Conservation (phyloP, 2,329 filamentous ascomycete genomes). For the Cercospora zeae-maydis region DNA sequence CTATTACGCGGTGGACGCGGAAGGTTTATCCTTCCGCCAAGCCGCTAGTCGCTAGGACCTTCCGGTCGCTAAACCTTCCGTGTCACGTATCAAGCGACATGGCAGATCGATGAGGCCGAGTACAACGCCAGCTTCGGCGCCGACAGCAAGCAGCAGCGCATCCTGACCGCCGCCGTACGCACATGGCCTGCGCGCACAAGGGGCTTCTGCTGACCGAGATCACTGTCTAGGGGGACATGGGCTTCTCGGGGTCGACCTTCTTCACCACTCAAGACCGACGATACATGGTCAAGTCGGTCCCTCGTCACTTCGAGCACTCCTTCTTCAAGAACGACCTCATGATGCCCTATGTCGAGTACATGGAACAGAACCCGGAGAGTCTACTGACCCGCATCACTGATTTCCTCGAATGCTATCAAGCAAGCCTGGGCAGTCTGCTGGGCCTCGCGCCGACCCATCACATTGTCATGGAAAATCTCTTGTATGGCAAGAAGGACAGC, state of each 20-base stretch:
- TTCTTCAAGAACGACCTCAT: constrained; percentile 67
- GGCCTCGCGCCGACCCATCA: constrained; percentile 65
- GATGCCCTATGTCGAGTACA: constrained; percentile 62
- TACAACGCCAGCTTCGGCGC: constrained; percentile 54
- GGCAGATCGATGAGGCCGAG: constrained; percentile 53
- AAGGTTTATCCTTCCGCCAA: no score
- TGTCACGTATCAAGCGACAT: no score
- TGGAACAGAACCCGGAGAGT: constrained; percentile 57
- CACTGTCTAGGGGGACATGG: constrained; percentile 51
- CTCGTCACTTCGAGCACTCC: constrained; percentile 64
- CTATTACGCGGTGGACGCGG: no score
- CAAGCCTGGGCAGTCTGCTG: constrained; percentile 58
- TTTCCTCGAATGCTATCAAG: constrained; percentile 56
- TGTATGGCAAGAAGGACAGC: constrained; percentile 56
- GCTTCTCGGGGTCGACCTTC: constrained; percentile 73
- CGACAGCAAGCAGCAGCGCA: constrained; percentile 37
- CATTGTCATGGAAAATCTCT: constrained; percentile 73
- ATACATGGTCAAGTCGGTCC: constrained; percentile 69
- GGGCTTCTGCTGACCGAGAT: background rate
- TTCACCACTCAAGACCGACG: constrained; percentile 64
- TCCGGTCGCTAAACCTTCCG: no score
- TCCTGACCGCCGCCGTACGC: background rate
- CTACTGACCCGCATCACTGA: constrained; percentile 69
- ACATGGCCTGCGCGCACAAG: background rate
- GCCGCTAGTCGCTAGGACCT: no score